Evolutionary conservation across 2,329 filamentous ascomycete species (phyloP), one percentile per base, ranked within the genome.

Genomic region (Fusarium siculi): DNA sequence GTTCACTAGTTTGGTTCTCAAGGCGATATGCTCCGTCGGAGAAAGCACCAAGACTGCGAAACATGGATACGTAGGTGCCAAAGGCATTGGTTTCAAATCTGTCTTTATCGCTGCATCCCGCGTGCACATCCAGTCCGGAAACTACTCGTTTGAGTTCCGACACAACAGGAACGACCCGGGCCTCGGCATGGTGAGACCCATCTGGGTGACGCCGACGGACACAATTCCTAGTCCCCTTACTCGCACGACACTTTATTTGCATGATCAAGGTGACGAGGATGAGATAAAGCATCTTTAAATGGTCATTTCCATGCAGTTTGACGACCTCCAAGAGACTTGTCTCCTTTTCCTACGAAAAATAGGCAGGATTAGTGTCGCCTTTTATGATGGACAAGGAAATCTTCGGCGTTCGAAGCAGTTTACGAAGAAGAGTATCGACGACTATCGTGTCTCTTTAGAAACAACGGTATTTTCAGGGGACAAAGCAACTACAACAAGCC

Each of bases 51-150:
- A 73, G 42, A 55, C 62, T 25, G 47, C 55, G 23, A n/a, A 58
- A 10, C 61, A 75, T 9, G 73, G 71, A 40, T 74, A 75, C 2
- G 53, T 70, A 5, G 73, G 74, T 14, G 66, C 63, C 11, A 75
- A 75, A 34, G 70, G 63, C 2, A 72, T 72, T 39, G 65, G 72
- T 5, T 76, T 76, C 39, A 75, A 75, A 28, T 68, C 72, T 0
- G 68, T 76, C 0, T 72, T 76, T 18, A 70, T 70, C 16, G 63
- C 65, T 2, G 72, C 70, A 4, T 71, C 30, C 2, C 63, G 32
- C 30, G 70, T 75, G 2, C 57, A 68, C 18, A 74, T 76, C 2
- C 70, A 75, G 30, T 75, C 74, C 0, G 70, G 72, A 1, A n/a
- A 64, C 12, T 76, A 65, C 39, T 76, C 67, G 0, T 76, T 76